These are phyloP conservation scores for Vigna mungo DNA, from an alignment of 306 rosid species.

Conservation along the genomic window DNA sequence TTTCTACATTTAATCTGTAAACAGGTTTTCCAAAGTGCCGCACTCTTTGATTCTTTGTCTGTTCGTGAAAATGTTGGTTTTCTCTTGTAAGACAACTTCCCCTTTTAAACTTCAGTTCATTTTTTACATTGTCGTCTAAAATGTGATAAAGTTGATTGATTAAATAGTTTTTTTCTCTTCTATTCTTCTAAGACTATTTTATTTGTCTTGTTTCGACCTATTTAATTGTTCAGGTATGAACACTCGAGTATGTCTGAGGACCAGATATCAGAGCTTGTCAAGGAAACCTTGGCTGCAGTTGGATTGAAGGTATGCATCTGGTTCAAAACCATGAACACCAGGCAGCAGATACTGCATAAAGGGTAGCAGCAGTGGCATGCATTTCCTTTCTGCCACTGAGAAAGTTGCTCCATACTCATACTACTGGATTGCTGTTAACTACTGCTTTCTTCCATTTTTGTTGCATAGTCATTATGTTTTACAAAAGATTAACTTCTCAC, in stretches of 20 bases:
- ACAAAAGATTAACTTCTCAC: constrained; percentile 16
- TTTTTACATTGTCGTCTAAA: constrained; percentile 11
- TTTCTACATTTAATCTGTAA: constrained; percentile 11
- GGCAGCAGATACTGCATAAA: constrained; percentile 20
- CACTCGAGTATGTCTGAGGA: constrained; percentile 80
- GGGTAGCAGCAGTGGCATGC: constrained; percentile 7
- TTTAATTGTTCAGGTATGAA: constrained; percentile 71
- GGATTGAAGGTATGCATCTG: constrained; percentile 77
- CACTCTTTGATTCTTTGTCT: constrained; percentile 96
- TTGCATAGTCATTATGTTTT: constrained; percentile 5
- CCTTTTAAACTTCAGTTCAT: constrained; percentile 37
- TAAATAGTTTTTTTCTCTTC: background rate
- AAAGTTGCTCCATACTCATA: constrained; percentile 5
- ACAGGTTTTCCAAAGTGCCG: constrained; percentile 99
- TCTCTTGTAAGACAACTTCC: constrained; percentile 76
- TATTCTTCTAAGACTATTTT: constrained; percentile 13
- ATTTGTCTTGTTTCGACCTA: constrained; percentile 26
- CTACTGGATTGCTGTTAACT: constrained; percentile 16
- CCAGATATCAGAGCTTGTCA: constrained; percentile 80
- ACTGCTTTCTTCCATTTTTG: constrained; percentile 7
- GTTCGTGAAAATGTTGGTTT: constrained; percentile 99
- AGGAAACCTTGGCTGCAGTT: constrained; percentile 90
- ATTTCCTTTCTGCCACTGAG: constrained; percentile 10
- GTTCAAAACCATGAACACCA: constrained; percentile 29
- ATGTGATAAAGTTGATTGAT: constrained; percentile 27